Base-by-base conservation (phyloP, 805 yeast species). In the Candida montana region DNA sequence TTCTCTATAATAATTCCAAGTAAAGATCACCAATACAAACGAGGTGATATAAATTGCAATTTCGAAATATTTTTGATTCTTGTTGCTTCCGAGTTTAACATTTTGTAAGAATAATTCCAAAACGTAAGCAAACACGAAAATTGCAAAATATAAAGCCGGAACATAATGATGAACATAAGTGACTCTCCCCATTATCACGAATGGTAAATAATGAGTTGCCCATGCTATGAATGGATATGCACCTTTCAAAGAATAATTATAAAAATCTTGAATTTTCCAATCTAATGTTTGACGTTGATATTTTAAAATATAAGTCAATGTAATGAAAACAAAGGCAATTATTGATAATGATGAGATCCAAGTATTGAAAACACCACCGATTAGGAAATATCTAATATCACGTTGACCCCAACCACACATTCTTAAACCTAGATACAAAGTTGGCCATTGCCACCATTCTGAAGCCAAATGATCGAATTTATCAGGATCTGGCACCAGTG, bases 141-240 rank as follows among this genome's bases (percentile, higher is more conserved):
- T 82, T 38, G 98, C 98, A 68, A 91, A 91, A 66, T 85, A 91
- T 49, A 90, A 73, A 1, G 98, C 96, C 12, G 99, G 99, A 51
- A 89, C 77, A 64, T 91, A 91, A 63, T 91, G 99, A 65, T 91
- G 99, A 27, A 91, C 93, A 61, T 93, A 91, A 2, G 95, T 89
- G 43, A 93, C 97, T 70, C 99, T 84, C 11, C 95, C 89, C 99
- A 91, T 91, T 45, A 88, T 65, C 26, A 83, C 77, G 65, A 91
- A 91, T 27, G 99, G 98, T 55, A 85, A 58, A 64, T 71, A 91
- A 64, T 91, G 97, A 55, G 88, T 70, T 33, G 79, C 72, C 97
- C 97, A 91, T 10, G 96, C 95, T 32, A 86, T 57, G 67, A 90
- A 83, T 20, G 98, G 96, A 53, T 85, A 78, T 27, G 84, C 56